Conservation (phyloP, 306 rosid species). For the Sicyos edulis region DNA sequence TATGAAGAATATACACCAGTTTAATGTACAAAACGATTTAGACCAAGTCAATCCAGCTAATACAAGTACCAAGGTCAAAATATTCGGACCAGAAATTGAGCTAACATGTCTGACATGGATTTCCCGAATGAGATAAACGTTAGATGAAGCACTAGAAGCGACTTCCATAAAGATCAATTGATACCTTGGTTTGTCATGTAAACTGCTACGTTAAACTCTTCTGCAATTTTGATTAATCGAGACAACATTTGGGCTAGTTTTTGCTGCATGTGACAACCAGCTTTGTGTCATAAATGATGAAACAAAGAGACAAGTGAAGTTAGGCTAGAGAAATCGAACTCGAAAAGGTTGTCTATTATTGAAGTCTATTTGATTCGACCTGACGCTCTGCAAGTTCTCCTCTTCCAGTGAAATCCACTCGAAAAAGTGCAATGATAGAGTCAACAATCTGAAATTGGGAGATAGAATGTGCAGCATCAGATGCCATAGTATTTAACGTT, state of each 20-base stretch:
- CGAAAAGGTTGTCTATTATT: not conserved
- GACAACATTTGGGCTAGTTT: conserved; percentile 91
- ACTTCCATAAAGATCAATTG: not conserved
- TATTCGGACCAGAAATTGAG: not conserved
- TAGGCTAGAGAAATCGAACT: not conserved
- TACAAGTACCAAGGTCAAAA: not conserved
- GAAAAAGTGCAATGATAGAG: conserved; percentile 82
- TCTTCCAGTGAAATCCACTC: conserved; percentile 90
- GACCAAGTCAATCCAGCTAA: not conserved
- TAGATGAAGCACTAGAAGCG: not conserved
- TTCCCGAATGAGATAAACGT: not conserved
- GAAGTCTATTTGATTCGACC: conserved; percentile 33
- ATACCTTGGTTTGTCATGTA: conserved; percentile 96
- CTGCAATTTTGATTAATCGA: conserved; percentile 78
- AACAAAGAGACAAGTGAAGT: not conserved
- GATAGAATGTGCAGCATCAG: conserved; percentile 14
- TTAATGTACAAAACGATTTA: not conserved
- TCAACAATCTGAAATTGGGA: conserved; percentile 64
- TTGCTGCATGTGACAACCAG: conserved; percentile 54
- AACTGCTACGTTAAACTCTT: conserved; percentile 86
- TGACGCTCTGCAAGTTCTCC: conserved; percentile 99
- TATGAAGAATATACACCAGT: not conserved
- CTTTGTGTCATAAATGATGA: conserved; percentile 27
- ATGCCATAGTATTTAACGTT: conserved; percentile 9
- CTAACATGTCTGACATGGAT: not conserved